These are phyloP conservation scores for Linanthus parryae DNA, from an alignment of 148 eudicot species.

Conservation along the genomic window DNA sequence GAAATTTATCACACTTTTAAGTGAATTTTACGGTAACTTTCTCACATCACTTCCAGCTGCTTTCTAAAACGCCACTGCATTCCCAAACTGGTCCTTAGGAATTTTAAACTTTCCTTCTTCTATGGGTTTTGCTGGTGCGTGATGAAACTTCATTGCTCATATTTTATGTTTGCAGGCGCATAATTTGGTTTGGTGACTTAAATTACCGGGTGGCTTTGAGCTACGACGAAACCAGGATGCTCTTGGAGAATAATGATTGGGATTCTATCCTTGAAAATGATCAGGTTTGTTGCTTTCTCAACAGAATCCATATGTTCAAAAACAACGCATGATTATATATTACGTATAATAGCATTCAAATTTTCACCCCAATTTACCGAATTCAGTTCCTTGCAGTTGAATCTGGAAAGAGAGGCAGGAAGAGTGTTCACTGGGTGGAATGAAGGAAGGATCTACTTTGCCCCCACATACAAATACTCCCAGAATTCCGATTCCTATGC, in stretches of 20 bases:
- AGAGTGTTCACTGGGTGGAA: conserved; percentile 66
- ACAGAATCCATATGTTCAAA: background rate
- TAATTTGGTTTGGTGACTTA: conserved; percentile 87
- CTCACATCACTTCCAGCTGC: too few relatives aligned
- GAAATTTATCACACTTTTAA: too few relatives aligned
- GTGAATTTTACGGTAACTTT: too few relatives aligned
- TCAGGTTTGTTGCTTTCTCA: conserved; percentile 46
- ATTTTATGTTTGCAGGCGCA: conserved; percentile 46
- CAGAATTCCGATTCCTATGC: conserved; percentile 76
- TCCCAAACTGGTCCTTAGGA: too few relatives aligned
- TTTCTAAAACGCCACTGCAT: too few relatives aligned
- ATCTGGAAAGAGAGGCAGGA: conserved; percentile 49
- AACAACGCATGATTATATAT: too few relatives aligned
- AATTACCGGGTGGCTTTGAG: conserved; percentile 77
- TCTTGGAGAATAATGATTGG: conserved; percentile 67
- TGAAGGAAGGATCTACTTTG: conserved; percentile 62
- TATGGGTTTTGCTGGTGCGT: too few relatives aligned
- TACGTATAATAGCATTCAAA: too few relatives aligned
- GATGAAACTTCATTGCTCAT: too few relatives aligned
- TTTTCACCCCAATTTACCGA: too few relatives aligned
- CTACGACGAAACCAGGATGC: conserved; percentile 60
- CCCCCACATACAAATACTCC: conserved; percentile 84
- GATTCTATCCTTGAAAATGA: conserved; percentile 64
- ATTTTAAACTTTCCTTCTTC: too few relatives aligned
- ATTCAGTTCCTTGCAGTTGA: too few relatives aligned